A percentile compares a stretch with the other conserved stretches of the same genome.
Evolutionary conservation across 805 yeast genomes (phyloP).

Genomic region (Candida easanensis): DNA sequence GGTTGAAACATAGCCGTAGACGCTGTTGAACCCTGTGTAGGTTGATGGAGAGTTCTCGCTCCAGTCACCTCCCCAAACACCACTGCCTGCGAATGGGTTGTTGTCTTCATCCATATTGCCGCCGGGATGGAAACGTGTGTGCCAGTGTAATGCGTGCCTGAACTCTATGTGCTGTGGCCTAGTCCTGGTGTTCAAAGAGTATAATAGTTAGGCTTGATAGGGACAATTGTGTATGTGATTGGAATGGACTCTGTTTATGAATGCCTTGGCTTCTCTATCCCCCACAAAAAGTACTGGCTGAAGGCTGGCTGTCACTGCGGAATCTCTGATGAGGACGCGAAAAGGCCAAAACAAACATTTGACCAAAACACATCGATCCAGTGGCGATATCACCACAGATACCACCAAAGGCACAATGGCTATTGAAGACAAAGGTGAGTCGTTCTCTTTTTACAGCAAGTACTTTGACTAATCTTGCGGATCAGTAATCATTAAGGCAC

Average conservation of each 20-base stretch:
- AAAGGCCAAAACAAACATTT: background rate
- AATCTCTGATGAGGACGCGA: background rate
- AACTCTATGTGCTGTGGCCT: background rate
- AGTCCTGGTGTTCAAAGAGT: too few species aligned
- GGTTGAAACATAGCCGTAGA: constrained; percentile 7
- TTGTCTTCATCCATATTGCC: constrained; percentile 29
- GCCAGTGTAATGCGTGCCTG: background rate
- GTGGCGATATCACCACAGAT: background rate
- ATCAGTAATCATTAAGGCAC: constrained; percentile 27
- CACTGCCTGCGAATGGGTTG: constrained; percentile 33
- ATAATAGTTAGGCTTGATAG: too few species aligned
- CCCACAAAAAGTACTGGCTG: background rate
- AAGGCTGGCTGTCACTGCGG: background rate
- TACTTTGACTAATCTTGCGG: too few species aligned
- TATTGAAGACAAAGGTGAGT: constrained; percentile 8
- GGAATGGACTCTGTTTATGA: background rate
- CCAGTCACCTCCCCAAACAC: constrained; percentile 15
- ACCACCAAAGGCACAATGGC: background rate
- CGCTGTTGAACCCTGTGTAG: constrained; percentile 11
- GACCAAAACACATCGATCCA: background rate
- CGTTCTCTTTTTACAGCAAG: background rate
- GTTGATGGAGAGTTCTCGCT: constrained; percentile 1
- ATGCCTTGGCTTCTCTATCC: too few species aligned
- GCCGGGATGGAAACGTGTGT: background rate
- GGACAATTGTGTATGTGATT: too few species aligned